Evolutionary conservation across 2,329 filamentous ascomycete genomes (phyloP).

Genomic region (Cladosporium sp.): DNA sequence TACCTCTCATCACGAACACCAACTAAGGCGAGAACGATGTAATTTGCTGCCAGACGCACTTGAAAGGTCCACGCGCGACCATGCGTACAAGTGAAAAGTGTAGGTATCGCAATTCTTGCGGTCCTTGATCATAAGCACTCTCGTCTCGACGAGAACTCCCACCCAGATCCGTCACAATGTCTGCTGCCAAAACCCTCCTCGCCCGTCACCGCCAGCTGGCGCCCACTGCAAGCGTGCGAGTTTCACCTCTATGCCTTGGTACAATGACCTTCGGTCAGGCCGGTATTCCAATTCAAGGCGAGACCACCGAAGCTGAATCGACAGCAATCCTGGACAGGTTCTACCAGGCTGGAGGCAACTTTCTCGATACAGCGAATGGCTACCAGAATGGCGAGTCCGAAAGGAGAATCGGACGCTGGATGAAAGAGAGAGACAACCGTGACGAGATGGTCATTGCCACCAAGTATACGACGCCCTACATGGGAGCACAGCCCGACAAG

Average conservation of each 20-base stretch:
- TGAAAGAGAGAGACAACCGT: constrained; percentile 46
- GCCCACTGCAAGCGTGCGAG: constrained; percentile 52
- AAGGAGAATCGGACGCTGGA: constrained; percentile 54
- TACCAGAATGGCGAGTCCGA: constrained; percentile 54
- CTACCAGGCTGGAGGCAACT: constrained; percentile 53
- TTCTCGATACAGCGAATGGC: constrained; percentile 55
- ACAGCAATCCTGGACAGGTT: constrained; percentile 53
- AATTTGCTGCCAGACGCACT: no score
- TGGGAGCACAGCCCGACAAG: no score
- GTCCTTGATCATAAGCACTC: no score
- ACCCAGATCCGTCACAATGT: no score
- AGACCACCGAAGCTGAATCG: constrained; percentile 39
- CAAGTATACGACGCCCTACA: constrained; percentile 14
- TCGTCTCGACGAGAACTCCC: no score
- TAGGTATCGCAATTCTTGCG: no score
- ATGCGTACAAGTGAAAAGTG: no score
- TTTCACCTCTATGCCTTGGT: constrained; percentile 56
- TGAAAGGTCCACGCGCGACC: no score
- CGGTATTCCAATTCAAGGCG: constrained; percentile 41
- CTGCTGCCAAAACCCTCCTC: constrained; percentile 36
- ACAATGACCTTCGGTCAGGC: constrained; percentile 58
- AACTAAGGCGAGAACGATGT: no score
- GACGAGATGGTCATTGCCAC: constrained; percentile 53
- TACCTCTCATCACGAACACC: no score
- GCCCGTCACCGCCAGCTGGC: constrained; percentile 55